Conservation (phyloP, 345 rosid species). For the Draba incana region DNA sequence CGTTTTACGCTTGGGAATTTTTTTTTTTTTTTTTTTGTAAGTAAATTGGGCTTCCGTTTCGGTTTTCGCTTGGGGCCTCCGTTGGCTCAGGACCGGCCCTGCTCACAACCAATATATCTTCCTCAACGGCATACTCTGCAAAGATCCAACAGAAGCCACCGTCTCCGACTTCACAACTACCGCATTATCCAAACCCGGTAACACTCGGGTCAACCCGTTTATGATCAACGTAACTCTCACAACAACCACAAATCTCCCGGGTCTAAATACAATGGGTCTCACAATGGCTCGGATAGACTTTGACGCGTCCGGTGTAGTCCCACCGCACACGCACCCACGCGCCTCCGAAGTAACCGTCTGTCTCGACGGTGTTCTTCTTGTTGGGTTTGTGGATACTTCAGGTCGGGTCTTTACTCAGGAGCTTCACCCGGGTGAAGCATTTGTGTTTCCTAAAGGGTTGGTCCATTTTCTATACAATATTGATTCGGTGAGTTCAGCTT, state of each 20-base stretch:
- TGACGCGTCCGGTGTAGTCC: slow-evolving; percentile 48
- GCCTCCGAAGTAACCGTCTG: slow-evolving; percentile 78
- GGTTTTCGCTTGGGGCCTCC: no score
- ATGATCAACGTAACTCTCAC: slow-evolving; percentile 67
- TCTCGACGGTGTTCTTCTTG: slow-evolving; percentile 54
- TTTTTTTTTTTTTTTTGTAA: no score
- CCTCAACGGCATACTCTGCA: slow-evolving; percentile 62
- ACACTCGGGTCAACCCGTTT: slow-evolving; percentile 47
- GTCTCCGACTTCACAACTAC: slow-evolving; percentile 61
- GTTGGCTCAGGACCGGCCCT: no score
- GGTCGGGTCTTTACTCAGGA: slow-evolving; percentile 55
- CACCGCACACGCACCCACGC: slow-evolving; percentile 71
- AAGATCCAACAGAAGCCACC: slow-evolving; percentile 49
- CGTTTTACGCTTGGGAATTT: no score
- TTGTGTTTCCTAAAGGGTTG: slow-evolving; percentile 71
- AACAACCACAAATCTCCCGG: slow-evolving; percentile 55
- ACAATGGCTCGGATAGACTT: slow-evolving; percentile 63
- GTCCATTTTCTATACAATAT: slow-evolving; percentile 62
- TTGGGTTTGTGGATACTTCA: slow-evolving; percentile 68
- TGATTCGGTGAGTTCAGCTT: slow-evolving; percentile 49
- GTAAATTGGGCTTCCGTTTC: no score
- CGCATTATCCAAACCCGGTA: slow-evolving; percentile 55
- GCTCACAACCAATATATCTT: slow-evolving; percentile 25
- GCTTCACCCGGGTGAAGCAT: slow-evolving; percentile 62
- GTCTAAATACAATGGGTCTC: slow-evolving; percentile 80